phyloP scores from a whole-genome alignment of 2,329 filamentous ascomycete genomes.

The Aspergillus versicolor region DNA sequence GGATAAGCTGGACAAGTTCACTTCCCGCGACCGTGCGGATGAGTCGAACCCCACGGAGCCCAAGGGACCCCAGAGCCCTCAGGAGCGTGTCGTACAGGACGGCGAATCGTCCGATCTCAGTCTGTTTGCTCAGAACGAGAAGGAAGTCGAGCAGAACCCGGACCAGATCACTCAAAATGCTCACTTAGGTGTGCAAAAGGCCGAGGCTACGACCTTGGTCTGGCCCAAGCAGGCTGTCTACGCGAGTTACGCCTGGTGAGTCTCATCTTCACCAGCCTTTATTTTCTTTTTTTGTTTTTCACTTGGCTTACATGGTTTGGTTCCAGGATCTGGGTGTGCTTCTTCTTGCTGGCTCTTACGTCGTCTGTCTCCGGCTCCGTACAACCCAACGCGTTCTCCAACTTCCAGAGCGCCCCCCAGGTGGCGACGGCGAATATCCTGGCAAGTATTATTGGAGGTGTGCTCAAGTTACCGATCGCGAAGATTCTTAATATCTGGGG shows the following conservation, averaged over 20 bases:
- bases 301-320: not conserved
- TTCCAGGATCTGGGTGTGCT: constrained; percentile 47
- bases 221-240: constrained; percentile 44
- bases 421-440: constrained; percentile 55
- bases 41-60: not conserved
- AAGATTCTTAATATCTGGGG: constrained; percentile 66
- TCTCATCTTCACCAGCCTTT: not conserved
- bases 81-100: constrained; percentile 8
- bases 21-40: not conserved
- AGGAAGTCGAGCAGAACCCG: constrained; percentile 26
- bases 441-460: constrained; percentile 56
- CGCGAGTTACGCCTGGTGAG: constrained; percentile 35
- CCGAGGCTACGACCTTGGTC: constrained; percentile 47
- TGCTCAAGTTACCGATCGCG: constrained; percentile 60
- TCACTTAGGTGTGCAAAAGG: constrained; percentile 46
- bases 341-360: constrained; percentile 45
- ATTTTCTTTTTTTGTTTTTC: too few relatives aligned
- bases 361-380: constrained; percentile 43
- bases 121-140: constrained; percentile 29
- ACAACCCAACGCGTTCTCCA: constrained; percentile 52
- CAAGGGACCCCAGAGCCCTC: not conserved
- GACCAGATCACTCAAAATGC: constrained; percentile 28
- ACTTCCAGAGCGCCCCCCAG: constrained; percentile 52
- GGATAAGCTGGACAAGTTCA: constrained; percentile 4
- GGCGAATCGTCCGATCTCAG: constrained; percentile 23